phyloP scores from a whole-genome alignment of 163 green algal species.

The Chloromonas sp. region DNA sequence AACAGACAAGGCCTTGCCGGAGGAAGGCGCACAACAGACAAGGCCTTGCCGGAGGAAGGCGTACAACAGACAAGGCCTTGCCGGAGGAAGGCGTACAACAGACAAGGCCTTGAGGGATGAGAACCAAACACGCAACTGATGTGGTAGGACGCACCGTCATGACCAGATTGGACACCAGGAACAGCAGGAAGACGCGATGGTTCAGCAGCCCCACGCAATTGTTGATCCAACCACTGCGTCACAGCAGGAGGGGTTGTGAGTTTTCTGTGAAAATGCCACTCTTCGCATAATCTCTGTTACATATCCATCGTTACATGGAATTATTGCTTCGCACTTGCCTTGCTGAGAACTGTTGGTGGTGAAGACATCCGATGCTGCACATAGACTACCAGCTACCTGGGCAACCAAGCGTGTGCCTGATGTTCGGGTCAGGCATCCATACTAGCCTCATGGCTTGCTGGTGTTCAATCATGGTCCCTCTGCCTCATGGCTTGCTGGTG shows the following conservation, averaged over 20 bases:
- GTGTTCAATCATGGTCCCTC: too few relatives aligned
- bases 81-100: too few relatives aligned
- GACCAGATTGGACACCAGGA: constrained; percentile 52
- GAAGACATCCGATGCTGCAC: too few relatives aligned
- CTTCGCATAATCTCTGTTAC: not conserved
- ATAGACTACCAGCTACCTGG: not conserved
- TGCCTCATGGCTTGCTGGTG: too few relatives aligned
- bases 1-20: too few relatives aligned
- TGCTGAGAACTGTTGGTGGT: too few relatives aligned
- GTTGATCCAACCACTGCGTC: constrained; percentile 58
- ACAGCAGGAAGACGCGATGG: constrained; percentile 65
- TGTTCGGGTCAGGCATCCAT: not conserved
- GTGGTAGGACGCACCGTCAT: not conserved
- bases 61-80: too few relatives aligned
- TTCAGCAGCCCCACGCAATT: constrained; percentile 70
- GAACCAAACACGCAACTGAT: too few relatives aligned
- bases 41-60: too few relatives aligned
- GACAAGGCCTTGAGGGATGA: too few relatives aligned
- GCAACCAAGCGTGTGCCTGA: not conserved
- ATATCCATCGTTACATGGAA: not conserved
- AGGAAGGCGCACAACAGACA: too few relatives aligned
- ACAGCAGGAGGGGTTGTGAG: not conserved
- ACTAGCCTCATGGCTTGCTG: too few relatives aligned
- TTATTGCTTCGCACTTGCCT: not conserved
- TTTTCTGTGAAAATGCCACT: not conserved